phyloP scores from a whole-genome alignment of 345 rosid species.

The Psidium friedrichsthalianum region DNA sequence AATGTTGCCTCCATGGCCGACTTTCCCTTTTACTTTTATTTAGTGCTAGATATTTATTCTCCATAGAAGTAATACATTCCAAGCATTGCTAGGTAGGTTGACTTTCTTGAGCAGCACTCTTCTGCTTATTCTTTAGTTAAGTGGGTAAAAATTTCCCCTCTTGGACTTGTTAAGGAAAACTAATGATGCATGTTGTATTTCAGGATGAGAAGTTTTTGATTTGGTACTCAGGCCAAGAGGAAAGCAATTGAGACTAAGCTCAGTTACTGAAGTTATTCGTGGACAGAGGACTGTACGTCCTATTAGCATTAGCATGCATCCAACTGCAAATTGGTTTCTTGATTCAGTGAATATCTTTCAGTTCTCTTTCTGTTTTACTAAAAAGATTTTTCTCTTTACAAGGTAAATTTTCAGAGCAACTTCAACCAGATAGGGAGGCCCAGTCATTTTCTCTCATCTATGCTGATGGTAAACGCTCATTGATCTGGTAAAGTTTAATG shows the following conservation, averaged over 20 bases:
- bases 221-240: constrained; percentile 71
- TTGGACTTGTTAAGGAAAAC: neutral
- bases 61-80: neutral
- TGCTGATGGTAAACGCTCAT: constrained; percentile 55
- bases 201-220: constrained; percentile 75
- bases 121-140: neutral
- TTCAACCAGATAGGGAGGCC: constrained; percentile 48
- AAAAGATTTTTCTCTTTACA: neutral
- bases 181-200: neutral
- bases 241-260: constrained; percentile 52
- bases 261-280: constrained; percentile 37
- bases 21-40: neutral
- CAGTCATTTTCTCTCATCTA: constrained; percentile 68
- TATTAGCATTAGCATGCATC: neutral
- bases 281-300: constrained; percentile 63
- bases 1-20: neutral
- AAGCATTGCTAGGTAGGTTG: neutral
- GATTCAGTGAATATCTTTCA: neutral
- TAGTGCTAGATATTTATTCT: neutral
- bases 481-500: constrained; percentile 45
- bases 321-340: neutral
- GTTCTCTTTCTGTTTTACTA: neutral
- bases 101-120: neutral
- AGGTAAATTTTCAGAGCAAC: constrained; percentile 55
- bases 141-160: neutral